A percentile compares a stretch with the other conserved stretches of the same genome.
phyloP scores from a whole-genome alignment of 441 rosid species.

The Hura crepitans region DNA sequence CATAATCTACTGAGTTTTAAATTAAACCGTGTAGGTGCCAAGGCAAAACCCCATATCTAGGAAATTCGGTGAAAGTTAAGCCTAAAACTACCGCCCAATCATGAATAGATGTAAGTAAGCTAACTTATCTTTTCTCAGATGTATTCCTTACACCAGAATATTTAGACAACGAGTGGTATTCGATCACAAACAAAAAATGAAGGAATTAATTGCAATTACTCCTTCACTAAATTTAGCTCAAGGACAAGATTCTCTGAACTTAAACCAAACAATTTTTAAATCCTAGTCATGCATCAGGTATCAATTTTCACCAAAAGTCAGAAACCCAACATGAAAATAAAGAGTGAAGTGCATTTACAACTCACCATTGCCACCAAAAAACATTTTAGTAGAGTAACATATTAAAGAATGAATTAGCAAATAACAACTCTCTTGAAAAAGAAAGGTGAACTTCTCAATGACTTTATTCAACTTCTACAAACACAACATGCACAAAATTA shows the following conservation, averaged over 20 bases:
- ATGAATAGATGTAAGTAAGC: background rate
- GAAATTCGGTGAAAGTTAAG: background rate
- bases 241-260: background rate
- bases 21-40: background rate
- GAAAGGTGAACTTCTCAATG: background rate
- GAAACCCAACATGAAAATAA: background rate
- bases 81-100: background rate
- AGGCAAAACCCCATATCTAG: background rate
- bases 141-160: background rate
- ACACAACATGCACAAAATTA: background rate
- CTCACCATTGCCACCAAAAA: background rate
- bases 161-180: background rate
- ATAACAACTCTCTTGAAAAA: background rate
- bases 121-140: background rate
- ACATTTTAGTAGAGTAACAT: background rate
- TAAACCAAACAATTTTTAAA: background rate
- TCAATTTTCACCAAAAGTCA: slow-evolving; percentile 6
- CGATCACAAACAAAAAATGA: background rate
- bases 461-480: background rate
- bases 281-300: background rate
- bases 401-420: background rate
- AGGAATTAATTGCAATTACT: background rate
- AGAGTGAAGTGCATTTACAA: background rate
- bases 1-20: background rate
- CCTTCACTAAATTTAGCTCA: background rate